Base-by-base conservation (phyloP, 192 early-diverging fungal genomes). In the Gorgonomyces haynaldii region DNA sequence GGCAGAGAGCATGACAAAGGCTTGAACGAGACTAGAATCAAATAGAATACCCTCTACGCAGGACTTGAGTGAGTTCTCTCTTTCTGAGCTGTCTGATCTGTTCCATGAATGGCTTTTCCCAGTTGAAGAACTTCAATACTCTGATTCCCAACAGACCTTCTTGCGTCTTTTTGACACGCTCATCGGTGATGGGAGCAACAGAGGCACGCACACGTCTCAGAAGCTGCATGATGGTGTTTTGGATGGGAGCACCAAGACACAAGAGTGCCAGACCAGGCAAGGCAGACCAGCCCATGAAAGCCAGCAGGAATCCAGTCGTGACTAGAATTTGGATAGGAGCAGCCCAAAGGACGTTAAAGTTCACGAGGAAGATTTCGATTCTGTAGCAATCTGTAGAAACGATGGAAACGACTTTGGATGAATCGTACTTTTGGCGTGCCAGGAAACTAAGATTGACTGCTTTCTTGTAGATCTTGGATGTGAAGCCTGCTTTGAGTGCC, bases 121-220 rank as follows among this genome's bases (percentile, higher is more conserved):
- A 43, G 12, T 67, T 60, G 45, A 74, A 75, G 30, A 75, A 75
- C 53, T 75, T 75, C 32, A 75, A 66, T 10, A 75, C 40, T 40
- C 70, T 75, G 37, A 75, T 74, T 15, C 41, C 41, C 28, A 32
- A 12, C 28, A 42, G 10, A 15, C 10, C 17, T 42, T 42, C 41
- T 15, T 42, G 41, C 41, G 17, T 42, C 28, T 19, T 9, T 15
- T 15, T 9, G 10, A 42, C 41, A 13, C 41, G 41, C 41, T 12
- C 20, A 15, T 42, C 41, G 10, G 41, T 42, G 28, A 42, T 42
- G 28, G 41, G 41, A 42, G 41, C 41, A 9, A 42, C 28, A 13
- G 41, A 10, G 10, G 10, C 0, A 13, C 41, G 10, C 17, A 42
- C 32, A 9, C 10, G 15, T 12, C 32, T 9, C 32, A 34, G 10